Evolutionary conservation across 2,329 filamentous ascomycete species (phyloP), one percentile per base, ranked within the genome.

Genomic region (Coniochaeta sp.): DNA sequence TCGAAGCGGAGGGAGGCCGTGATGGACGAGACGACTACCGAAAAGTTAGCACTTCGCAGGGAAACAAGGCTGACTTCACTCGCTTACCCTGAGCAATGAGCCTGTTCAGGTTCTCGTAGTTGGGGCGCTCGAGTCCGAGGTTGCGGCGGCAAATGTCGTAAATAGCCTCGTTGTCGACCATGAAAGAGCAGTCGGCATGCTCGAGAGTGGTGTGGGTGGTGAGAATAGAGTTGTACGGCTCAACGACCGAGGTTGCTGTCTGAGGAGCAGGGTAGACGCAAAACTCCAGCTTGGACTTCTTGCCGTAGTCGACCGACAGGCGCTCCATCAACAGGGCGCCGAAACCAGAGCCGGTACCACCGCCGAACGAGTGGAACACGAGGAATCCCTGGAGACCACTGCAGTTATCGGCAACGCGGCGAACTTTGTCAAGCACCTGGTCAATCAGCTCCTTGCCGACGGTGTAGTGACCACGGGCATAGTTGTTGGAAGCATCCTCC

Each of bases 281-380:
- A 85, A 99, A 99, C 81, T 99, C 95, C 66, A 99, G 87, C 89
- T 99, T 99, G 86, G 90, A 96, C 89, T 99, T 99, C 89, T 99
- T 99, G 83, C 95, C 93, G 75, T 97, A 99, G 81, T 99, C 95
- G 72, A 97, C 91, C 38, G 95, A 98, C 64, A 99, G 88, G 76
- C 95, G 93, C 84, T 99, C 95, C 92, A 99, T 96, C 71, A 99
- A 84, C 68, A 99, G 88, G 71, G 95, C 95, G 80, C 95, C 95
- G 78, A 99, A 99, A 74, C 95, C 95, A 70, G 95, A 99, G 72
- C 95, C 95, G 70, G 95, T 99, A 83, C 95, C 95, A 80, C 95
- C 95, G 80, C 95, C 95, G 76, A 99, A 98, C 62, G 93, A 98
- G 89, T 99, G 95, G 90, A 98, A 98, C 74, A 99, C 93, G 68